Evolutionary conservation across 2,329 filamentous ascomycete genomes (phyloP).

Genomic region (Colletotrichum sp.): DNA sequence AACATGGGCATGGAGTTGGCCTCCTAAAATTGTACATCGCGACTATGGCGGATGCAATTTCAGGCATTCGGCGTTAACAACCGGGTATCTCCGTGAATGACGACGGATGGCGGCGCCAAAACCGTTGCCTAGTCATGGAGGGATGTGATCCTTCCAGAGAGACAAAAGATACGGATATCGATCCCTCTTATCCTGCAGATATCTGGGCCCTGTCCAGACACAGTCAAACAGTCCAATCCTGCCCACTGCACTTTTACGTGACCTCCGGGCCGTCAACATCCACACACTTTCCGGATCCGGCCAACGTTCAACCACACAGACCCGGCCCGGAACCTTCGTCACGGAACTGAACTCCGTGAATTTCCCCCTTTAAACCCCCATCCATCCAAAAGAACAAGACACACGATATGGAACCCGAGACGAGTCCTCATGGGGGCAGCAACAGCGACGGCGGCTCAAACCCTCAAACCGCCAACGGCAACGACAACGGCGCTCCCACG

Average conservation of each 20-base stretch:
- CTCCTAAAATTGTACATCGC: background rate
- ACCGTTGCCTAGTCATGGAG: background rate
- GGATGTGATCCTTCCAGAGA: background rate
- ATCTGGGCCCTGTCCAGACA: background rate
- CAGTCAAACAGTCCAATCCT: background rate
- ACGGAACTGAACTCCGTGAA: background rate
- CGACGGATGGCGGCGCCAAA: conserved; percentile 2
- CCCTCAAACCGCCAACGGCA: background rate
- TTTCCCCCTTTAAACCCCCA: background rate
- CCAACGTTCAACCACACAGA: background rate
- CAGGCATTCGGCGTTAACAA: background rate
- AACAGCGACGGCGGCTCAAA: background rate
- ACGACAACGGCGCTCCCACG: background rate
- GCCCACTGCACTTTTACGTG: background rate
- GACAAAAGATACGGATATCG: background rate
- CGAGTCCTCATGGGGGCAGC: background rate
- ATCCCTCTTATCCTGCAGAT: background rate
- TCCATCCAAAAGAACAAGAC: background rate
- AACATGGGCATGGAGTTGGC: background rate
- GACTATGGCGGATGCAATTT: background rate
- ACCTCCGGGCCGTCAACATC: background rate
- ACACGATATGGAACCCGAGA: background rate
- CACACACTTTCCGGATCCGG: background rate
- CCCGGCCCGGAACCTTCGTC: background rate
- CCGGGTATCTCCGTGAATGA: background rate